Conservation (phyloP, 2,329 filamentous ascomycete genomes). For the Neophaeococcomyces mojaviensis region DNA sequence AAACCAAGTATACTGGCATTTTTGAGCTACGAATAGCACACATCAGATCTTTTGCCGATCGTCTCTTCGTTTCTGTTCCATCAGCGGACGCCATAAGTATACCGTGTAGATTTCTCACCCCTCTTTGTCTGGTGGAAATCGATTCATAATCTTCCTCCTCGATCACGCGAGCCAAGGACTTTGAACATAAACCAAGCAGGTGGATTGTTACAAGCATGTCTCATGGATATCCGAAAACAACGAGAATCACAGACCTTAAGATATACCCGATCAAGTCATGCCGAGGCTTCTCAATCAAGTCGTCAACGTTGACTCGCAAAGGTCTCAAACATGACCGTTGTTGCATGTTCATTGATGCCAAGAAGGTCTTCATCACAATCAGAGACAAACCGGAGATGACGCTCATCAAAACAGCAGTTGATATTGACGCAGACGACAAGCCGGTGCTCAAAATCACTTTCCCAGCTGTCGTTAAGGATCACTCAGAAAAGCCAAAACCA, state of each 20-base stretch:
- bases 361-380: constrained; percentile 52
- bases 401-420: constrained; percentile 49
- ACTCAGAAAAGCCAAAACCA: neutral
- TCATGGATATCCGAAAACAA: constrained; percentile 3
- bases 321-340: constrained; percentile 56
- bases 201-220: no score
- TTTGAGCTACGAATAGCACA: no score
- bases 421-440: constrained; percentile 34
- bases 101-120: no score
- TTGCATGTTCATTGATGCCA: constrained; percentile 58
- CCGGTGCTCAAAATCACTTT: constrained; percentile 41
- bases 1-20: no score
- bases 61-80: no score
- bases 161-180: neutral
- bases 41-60: no score
- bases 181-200: no score
- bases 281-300: constrained; percentile 50
- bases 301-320: constrained; percentile 45
- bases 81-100: no score
- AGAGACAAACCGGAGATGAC: constrained; percentile 56
- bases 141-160: neutral
- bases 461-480: constrained; percentile 23
- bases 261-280: constrained; percentile 63
- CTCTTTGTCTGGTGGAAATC: no score
- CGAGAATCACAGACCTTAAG: constrained; percentile 33